Evolutionary conservation across 2,329 filamentous ascomycete genomes (phyloP).

Genomic region (Pezizomycotina sp.): DNA sequence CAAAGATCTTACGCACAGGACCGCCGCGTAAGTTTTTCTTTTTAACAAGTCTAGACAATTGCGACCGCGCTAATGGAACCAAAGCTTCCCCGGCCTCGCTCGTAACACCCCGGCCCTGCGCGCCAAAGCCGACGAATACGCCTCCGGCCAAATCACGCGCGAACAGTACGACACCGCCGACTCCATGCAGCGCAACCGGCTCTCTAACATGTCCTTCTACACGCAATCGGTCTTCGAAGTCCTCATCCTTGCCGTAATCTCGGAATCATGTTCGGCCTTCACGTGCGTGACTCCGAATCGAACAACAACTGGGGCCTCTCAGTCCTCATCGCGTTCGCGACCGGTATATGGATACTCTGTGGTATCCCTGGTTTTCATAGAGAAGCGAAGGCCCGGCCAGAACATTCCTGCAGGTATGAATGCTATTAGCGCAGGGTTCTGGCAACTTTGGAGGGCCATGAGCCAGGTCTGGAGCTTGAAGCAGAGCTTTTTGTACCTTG

Average conservation of each 20-base stretch:
- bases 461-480: no score
- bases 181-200: constrained; percentile 45
- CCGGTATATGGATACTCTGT: no score
- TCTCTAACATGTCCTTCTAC: constrained; percentile 49
- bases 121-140: constrained; percentile 35
- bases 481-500: no score
- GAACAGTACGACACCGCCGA: constrained; percentile 46
- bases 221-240: constrained; percentile 47
- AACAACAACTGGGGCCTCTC: constrained; percentile 52
- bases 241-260: constrained; percentile 46
- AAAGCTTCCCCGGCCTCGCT: constrained; percentile 38
- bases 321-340: constrained; percentile 48
- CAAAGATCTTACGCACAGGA: no score
- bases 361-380: no score
- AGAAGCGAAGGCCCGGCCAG: no score
- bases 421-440: no score
- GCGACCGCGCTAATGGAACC: background rate
- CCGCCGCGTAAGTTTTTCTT: constrained; percentile 35
- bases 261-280: constrained; percentile 44
- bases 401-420: no score
- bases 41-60: no score
- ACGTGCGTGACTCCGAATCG: constrained; percentile 41
- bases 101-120: constrained; percentile 39
- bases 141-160: constrained; percentile 38
- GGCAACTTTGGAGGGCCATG: no score